Base-by-base conservation (phyloP, 2,329 filamentous ascomycete species). In the Monilinia fructicola region DNA sequence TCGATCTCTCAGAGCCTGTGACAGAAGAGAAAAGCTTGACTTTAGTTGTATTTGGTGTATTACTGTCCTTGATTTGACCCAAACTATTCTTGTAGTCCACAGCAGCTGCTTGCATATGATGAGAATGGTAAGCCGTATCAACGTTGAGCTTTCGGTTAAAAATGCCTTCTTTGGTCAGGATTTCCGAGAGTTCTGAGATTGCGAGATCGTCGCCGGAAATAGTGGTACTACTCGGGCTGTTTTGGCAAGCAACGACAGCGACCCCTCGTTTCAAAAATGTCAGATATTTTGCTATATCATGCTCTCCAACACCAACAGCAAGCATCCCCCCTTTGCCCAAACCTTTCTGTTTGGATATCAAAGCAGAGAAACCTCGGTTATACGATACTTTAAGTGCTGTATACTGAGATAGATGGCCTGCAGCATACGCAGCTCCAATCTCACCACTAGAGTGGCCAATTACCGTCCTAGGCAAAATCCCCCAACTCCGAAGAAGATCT, bases 281-380 rank as follows among this genome's bases (percentile, higher is more conserved):
- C 16, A 59, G 35, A 26, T 56, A 65, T 18, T 40, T 40, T 7
- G 26, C 12, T 10, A 79, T 75, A 9, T 56, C 53, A 3, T 46
- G 44, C 21, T 65, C 64, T 2, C 28, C n/a, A 16, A 77, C 75
- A 0, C 78, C 80, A 0, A 78, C 81, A 0, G 82, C 82, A 54
- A 85, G 70, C 83, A 85, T 85, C 1, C 76, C 77, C 0, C 83
- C 84, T 14, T 66, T 54, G 7, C 26, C 10, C n/a, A 81, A 70
- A 54, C 73, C 76, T 53, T 75, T 74, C 28, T 31, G 3, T 31
- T 31, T 31, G 28, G 28, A 31, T 31, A 31, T 31, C 0, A 77
- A 76, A 7, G 76, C 76, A 7, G 67, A 50, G 61, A 61, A 38
- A 23, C 75, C 76, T 35, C 76, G 69, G 60, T 73, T 71, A 54